Evolutionary conservation across 2,329 filamentous ascomycete genomes (phyloP).

Genomic region (Curvularia eragrostidis): DNA sequence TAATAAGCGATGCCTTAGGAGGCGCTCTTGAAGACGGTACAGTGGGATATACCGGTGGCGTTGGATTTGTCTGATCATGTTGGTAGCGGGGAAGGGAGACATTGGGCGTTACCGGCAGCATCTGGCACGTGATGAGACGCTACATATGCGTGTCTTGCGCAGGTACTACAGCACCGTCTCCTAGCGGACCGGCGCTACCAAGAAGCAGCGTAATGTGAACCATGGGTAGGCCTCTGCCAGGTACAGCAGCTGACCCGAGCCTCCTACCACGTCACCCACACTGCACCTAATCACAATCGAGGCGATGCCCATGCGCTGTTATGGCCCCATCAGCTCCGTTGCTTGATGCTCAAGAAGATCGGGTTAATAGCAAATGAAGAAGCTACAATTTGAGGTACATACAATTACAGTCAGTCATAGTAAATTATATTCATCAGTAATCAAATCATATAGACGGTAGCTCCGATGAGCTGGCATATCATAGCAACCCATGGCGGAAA

Average conservation of each 20-base stretch:
- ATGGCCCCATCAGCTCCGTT: not conserved
- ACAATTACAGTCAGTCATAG: not conserved
- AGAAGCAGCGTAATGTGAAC: conserved; percentile 62
- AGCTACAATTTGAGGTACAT: not conserved
- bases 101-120: conserved; percentile 62
- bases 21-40: conserved; percentile 60
- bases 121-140: conserved; percentile 60
- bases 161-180: conserved; percentile 61
- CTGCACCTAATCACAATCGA: not conserved
- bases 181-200: conserved; percentile 49
- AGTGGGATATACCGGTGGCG: conserved; percentile 59
- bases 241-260: conserved; percentile 40
- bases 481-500: not conserved
- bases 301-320: not conserved
- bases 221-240: conserved; percentile 58
- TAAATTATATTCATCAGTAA: not conserved
- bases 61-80: conserved; percentile 59
- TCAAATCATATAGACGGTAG: not conserved
- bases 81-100: conserved; percentile 63
- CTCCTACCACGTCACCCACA: not conserved
- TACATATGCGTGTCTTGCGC: conserved; percentile 4
- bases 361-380: not conserved
- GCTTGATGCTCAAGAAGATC: not conserved
- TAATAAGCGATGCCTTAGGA: conserved; percentile 27
- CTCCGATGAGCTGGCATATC: not conserved